A percentile compares a stretch with the other conserved stretches of the same genome.
Conservation (phyloP, 2,329 filamentous ascomycete species). For the Alternaria infectoria region DNA sequence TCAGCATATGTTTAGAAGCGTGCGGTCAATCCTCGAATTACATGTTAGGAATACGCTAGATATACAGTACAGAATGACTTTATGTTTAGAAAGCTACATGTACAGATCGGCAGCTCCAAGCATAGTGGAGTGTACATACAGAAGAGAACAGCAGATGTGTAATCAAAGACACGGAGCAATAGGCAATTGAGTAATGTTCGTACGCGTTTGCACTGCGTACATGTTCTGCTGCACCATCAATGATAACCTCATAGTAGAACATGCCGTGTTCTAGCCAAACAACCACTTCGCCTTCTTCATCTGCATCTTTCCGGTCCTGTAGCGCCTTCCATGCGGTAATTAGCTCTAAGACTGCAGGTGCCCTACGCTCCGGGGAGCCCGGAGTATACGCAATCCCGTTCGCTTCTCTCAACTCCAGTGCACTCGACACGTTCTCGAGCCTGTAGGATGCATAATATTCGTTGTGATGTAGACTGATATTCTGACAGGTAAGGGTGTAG, state of each 20-base stretch:
- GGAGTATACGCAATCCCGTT: not conserved
- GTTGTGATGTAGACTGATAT: not conserved
- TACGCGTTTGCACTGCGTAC: not conserved
- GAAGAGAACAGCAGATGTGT: not conserved
- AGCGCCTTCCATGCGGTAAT: not conserved
- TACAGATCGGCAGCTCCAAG: not conserved
- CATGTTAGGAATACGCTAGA: not conserved
- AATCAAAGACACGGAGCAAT: not conserved
- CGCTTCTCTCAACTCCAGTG: not conserved
- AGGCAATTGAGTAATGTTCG: not conserved
- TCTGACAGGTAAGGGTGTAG: not conserved
- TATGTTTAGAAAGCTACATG: not conserved
- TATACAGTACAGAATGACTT: not conserved
- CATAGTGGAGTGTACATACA: not conserved
- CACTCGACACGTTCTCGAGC: rapidly evolving
- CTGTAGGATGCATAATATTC: not conserved
- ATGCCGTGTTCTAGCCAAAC: not conserved
- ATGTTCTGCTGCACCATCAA: not conserved
- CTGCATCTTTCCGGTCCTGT: not conserved
- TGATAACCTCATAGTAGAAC: no score
- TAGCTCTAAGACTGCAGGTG: not conserved
- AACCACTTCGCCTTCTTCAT: not conserved
- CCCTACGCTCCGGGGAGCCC: not conserved
- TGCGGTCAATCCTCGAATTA: no score
- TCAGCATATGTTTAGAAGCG: no score